Evolutionary conservation across 2,329 filamentous ascomycete species (phyloP), one percentile per base, ranked within the genome.

Genomic region (Clarireedia sp.): DNA sequence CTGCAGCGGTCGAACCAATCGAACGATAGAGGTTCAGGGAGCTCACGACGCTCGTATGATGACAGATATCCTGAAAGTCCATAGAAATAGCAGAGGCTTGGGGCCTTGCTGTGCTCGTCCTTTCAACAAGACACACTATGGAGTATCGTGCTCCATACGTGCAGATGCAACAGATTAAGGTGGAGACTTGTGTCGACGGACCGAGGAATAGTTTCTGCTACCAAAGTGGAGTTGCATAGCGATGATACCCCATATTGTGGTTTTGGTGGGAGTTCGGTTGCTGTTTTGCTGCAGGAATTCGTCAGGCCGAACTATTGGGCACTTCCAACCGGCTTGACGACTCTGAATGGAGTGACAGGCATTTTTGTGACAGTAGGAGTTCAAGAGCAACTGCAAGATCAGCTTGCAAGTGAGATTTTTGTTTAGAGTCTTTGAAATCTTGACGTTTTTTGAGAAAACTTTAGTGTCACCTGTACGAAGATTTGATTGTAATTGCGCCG

Each of bases 31-130:
- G 43, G 48, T 36, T 59, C 59, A 33, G 60, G 57, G 9, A 46
- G 51, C 24, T 54, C 62, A 41, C 60, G 60, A 36, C 57, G 57
- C n/a, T 63, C 59, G n/a, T 60, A 57, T 46, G 61, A 63, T 17
- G 48, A 59, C 21, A 56, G 58, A 48, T 58, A 24, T 61, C 53
- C 57, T 24, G 53, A 60, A 36, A 54, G 56, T 19, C 59, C 58
- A 23, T 60, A 60, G 43, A 58, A 57, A 55, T 62, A 61, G 57
- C 16, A 14, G 24, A n/a, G 43, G 5, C 19, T 44, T 44, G 37
- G 17, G 37, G 16, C 10, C 9, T 5, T 19, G n/a, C 5, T 33
- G 23, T 36, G 5, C 8, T 7, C 14, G 23, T 12, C 41, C 21
- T 43, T 50, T 50, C 38, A 50, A 44, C 24, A 37, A 55, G 52